Conservation (phyloP, 1,284 basidiomycete species). For the Heterobasidion parviporum region DNA sequence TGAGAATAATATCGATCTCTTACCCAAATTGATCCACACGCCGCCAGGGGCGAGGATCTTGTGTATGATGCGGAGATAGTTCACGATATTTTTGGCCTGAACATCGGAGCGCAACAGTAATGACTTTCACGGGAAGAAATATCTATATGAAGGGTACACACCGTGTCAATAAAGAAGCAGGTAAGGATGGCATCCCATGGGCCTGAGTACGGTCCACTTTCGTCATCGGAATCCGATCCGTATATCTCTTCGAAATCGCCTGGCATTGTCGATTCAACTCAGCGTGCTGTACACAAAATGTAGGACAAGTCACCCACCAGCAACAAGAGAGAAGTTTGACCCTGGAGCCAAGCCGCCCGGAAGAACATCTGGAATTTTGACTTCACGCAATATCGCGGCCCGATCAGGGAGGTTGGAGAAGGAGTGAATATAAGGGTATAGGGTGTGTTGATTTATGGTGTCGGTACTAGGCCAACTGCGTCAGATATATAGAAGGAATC, state of each 20-base stretch:
- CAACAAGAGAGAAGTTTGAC: conserved; percentile 76
- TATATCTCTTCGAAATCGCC: conserved; percentile 94
- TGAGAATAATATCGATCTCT: conserved; percentile 1
- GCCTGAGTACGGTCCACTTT: conserved; percentile 49
- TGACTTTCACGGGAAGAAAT: conserved; percentile 26
- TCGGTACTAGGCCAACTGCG: conserved; percentile 43
- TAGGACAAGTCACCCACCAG: conserved; percentile 40
- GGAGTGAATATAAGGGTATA: conserved; percentile 86
- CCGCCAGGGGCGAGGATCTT: conserved; percentile 75
- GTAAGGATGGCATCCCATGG: conserved; percentile 86
- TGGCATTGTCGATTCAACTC: conserved; percentile 15
- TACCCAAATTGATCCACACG: conserved; percentile 87
- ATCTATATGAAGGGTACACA: conserved; percentile 23
- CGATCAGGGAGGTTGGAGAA: conserved; percentile 75
- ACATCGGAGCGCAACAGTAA: background rate
- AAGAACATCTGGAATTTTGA: conserved; percentile 77
- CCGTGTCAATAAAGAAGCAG: conserved; percentile 98
- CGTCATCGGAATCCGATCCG: conserved; percentile 33
- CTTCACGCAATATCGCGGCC: conserved; percentile 53
- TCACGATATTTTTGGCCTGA: conserved; percentile 87
- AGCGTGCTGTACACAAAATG: background rate
- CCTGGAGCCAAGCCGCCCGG: conserved; percentile 62
- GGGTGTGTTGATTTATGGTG: conserved; percentile 55
- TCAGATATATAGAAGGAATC: conserved; percentile 4
- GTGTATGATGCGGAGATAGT: conserved; percentile 81